phyloP scores from a whole-genome alignment of 257 asterid genomes.

The Nicotiana obtusifolia region DNA sequence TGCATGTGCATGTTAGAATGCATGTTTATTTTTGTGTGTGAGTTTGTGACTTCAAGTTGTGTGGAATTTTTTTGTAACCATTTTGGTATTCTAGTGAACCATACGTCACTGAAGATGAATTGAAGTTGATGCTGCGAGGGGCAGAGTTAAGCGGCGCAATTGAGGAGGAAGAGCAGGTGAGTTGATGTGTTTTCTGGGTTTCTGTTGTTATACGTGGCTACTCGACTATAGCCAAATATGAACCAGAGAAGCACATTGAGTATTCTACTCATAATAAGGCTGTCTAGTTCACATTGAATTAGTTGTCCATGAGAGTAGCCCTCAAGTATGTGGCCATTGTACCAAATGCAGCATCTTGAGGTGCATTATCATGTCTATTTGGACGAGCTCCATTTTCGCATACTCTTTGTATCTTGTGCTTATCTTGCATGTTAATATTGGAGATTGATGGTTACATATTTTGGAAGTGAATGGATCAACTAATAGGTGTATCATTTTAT shows the following conservation, averaged over 20 bases:
- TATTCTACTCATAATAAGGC: neutral
- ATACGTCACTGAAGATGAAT: slow-evolving; percentile 96
- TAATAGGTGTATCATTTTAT: neutral
- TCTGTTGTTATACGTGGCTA: neutral
- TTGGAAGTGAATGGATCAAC: neutral
- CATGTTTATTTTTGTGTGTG: neutral
- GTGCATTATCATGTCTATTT: neutral
- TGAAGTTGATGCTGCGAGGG: slow-evolving; percentile 94
- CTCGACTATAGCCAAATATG: neutral
- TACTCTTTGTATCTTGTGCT: neutral
- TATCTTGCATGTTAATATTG: neutral
- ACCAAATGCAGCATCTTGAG: slow-evolving; percentile 1
- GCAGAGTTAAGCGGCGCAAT: slow-evolving; percentile 99
- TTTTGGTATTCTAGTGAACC: slow-evolving; percentile 65
- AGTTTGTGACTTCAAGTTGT: neutral
- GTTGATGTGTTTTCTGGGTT: slow-evolving; percentile 7
- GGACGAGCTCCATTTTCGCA: neutral
- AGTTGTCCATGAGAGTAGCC: neutral
- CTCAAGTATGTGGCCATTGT: neutral
- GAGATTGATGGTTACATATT: neutral
- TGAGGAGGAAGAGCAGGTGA: slow-evolving; percentile 99
- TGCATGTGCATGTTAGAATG: no score
- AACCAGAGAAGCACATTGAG: slow-evolving; percentile 9
- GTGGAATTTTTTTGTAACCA: neutral
- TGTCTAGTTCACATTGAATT: slow-evolving; percentile 1